Evolutionary conservation across 495 filamentous ascomycete species (phyloP).

Genomic region (Neurospora cerealis): DNA sequence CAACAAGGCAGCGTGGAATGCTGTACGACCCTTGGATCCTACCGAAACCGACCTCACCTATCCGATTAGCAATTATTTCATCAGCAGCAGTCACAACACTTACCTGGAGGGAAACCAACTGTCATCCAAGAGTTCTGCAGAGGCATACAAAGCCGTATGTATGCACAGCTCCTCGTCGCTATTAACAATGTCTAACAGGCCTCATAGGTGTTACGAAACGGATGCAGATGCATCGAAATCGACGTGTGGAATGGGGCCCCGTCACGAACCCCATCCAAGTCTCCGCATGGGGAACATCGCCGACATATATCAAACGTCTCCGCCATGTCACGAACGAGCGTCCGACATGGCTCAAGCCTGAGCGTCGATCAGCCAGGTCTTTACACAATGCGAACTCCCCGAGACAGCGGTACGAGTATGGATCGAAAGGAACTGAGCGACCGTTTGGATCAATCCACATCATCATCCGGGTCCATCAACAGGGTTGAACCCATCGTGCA

Average conservation of each 20-base stretch:
- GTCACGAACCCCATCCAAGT: slow-evolving; percentile 17
- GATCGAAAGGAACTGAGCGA: slow-evolving; percentile 17
- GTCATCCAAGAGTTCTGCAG: slow-evolving; percentile 65
- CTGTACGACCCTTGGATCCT: slow-evolving; percentile 13
- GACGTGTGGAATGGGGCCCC: slow-evolving; percentile 79
- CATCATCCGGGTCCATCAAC: slow-evolving; percentile 16
- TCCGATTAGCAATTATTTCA: slow-evolving; percentile 81
- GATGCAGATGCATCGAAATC: slow-evolving; percentile 89
- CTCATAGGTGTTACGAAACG: slow-evolving; percentile 45
- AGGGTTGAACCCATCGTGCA: slow-evolving; percentile 19
- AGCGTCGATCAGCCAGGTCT: slow-evolving; percentile 6
- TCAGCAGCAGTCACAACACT: slow-evolving; percentile 76
- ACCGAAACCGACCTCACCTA: slow-evolving; percentile 26
- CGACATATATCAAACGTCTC: slow-evolving; percentile 31
- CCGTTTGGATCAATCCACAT: slow-evolving; percentile 11
- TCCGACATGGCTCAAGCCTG: slow-evolving; percentile 8
- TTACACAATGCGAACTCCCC: slow-evolving; percentile 1
- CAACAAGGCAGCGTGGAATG: slow-evolving; percentile 23
- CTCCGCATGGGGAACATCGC: slow-evolving; percentile 20
- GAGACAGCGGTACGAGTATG: slow-evolving; percentile 14
- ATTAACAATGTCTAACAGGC: slow-evolving; percentile 6
- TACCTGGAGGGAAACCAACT: slow-evolving; percentile 87
- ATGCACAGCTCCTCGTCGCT: background rate
- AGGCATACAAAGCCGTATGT: slow-evolving; percentile 66
- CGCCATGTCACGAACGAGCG: slow-evolving; percentile 27